Base-by-base conservation (phyloP, 2,329 filamentous ascomycete species). In the Calcarisporium arbuscula region DNA sequence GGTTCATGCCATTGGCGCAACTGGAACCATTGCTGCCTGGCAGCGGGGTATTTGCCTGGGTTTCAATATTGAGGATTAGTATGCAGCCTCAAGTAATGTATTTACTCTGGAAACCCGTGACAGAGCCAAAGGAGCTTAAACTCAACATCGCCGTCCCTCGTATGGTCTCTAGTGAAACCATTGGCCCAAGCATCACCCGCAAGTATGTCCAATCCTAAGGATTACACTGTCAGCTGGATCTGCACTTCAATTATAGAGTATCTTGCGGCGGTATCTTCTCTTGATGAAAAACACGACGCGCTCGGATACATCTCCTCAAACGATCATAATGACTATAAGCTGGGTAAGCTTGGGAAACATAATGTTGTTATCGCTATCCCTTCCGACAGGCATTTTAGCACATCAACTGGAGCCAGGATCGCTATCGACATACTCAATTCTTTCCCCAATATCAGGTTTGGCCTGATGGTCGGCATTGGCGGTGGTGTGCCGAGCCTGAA, bases 191-290 rank as follows among this genome's bases (percentile, higher is more conserved):
- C n/a, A n/a, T n/a, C n/a, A n/a, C n/a, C n/a, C n/a, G n/a, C n/a
- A n/a, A n/a, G n/a, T n/a, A 30, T 35, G 26, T 30, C 33, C 12
- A 16, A 35, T 29, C 33, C 26, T 5, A 16, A 20, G 8, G 31
- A 34, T 21, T 67, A 67, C 34, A 61, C 51, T 1, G 52, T 68
- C 8, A 64, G 61, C n/a, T 67, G 62, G 63, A 64, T 70, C 8
- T 67, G 60, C 36, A 61, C 63, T 10, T 38, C 66, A 4, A 15
- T 6, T 1, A 50, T 41, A 0, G 64, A 68, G 34, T 51, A 47
- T 27, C 48, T 57, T 30, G 62, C 64, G 5, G 64, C 64, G 5
- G 40, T 44, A 19, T 45, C 32, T 1, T 56, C 65, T 21, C 57
- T 68, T 4, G 63, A 68, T 28, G 56, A 65, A 17, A 6, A n/a